A percentile compares a stretch with the other conserved stretches of the same genome.
Evolutionary conservation across 1,284 basidiomycete genomes (phyloP).

Genomic region (Cutaneotrichosporon mucoides): DNA sequence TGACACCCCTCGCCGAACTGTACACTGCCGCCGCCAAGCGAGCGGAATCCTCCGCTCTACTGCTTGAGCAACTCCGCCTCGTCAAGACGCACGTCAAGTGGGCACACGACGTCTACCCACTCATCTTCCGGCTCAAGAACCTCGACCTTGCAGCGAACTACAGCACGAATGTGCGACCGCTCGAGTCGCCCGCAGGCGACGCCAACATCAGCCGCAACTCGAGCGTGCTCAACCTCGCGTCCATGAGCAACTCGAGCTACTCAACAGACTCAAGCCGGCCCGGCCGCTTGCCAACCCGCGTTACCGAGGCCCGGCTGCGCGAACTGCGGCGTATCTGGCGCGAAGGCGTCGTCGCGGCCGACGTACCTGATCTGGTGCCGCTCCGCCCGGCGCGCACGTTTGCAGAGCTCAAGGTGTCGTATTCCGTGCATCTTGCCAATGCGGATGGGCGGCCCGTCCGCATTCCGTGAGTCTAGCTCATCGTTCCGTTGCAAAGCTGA

Average conservation of each 20-base stretch:
- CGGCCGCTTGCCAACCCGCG: not conserved
- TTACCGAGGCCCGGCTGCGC: conserved; percentile 13
- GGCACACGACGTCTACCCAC: not conserved
- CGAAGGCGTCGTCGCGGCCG: not conserved
- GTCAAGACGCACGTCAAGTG: conserved; percentile 1
- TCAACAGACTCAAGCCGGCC: not conserved
- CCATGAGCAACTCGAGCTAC: not conserved
- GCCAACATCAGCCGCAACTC: not conserved
- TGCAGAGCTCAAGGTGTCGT: conserved; percentile 10
- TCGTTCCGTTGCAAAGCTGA: conserved; percentile 1
- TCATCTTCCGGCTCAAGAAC: not conserved
- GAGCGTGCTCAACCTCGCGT: not conserved
- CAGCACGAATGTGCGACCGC: not conserved
- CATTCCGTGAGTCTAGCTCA: not conserved
- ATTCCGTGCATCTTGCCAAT: not conserved
- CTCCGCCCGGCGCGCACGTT: not conserved
- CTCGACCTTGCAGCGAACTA: conserved; percentile 3
- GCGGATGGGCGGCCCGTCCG: not conserved
- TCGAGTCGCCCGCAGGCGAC: not conserved
- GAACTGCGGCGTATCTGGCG: conserved; percentile 30
- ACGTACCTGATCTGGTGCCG: not conserved
- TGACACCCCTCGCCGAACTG: not conserved
- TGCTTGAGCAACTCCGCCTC: not conserved
- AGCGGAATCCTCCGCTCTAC: not conserved
- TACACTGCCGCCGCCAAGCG: not conserved